Evolutionary conservation across 2,329 filamentous ascomycete genomes (phyloP).

Genomic region (Immersiporthe knoxdaviesiana): DNA sequence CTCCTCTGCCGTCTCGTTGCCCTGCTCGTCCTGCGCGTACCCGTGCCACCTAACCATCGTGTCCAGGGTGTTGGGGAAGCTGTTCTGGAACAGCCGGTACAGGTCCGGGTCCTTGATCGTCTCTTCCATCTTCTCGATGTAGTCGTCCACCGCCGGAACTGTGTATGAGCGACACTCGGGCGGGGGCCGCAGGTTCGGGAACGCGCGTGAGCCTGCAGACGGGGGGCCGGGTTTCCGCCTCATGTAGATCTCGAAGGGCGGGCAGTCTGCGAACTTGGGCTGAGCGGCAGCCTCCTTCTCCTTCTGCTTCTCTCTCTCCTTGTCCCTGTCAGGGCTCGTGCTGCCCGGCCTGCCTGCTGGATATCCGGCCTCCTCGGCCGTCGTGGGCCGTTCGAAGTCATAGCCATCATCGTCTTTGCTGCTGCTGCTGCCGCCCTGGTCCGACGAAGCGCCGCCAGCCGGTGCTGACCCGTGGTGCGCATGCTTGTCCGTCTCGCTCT

Average conservation of each 20-base stretch:
- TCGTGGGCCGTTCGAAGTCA: constrained; percentile 24
- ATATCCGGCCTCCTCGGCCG: constrained; percentile 12
- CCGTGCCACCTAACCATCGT: constrained; percentile 81
- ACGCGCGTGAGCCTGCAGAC: constrained; percentile 38
- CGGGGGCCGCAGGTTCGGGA: constrained; percentile 56
- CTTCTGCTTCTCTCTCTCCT: no score
- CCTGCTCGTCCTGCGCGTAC: constrained; percentile 48
- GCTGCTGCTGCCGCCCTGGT: not conserved
- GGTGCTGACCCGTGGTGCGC: constrained; percentile 11
- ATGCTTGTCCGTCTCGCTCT: constrained; percentile 1
- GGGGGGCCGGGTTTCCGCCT: constrained; percentile 33
- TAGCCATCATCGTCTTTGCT: constrained; percentile 10
- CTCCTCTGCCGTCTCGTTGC: constrained; percentile 52
- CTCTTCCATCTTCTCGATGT: constrained; percentile 54
- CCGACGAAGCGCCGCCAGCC: not conserved
- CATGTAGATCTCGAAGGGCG: constrained; percentile 34
- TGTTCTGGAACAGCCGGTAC: constrained; percentile 80
- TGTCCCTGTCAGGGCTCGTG: constrained; percentile 3
- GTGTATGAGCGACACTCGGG: constrained; percentile 72
- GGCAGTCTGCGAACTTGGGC: constrained; percentile 28
- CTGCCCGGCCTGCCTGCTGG: constrained; percentile 3
- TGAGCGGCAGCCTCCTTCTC: not conserved
- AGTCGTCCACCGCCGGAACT: constrained; percentile 68
- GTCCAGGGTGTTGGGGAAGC: constrained; percentile 81
- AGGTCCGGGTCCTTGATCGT: constrained; percentile 62